A percentile compares a stretch with the other conserved stretches of the same genome.
phyloP scores from a whole-genome alignment of 345 rosid genomes.

The Lagerstroemia speciosa region DNA sequence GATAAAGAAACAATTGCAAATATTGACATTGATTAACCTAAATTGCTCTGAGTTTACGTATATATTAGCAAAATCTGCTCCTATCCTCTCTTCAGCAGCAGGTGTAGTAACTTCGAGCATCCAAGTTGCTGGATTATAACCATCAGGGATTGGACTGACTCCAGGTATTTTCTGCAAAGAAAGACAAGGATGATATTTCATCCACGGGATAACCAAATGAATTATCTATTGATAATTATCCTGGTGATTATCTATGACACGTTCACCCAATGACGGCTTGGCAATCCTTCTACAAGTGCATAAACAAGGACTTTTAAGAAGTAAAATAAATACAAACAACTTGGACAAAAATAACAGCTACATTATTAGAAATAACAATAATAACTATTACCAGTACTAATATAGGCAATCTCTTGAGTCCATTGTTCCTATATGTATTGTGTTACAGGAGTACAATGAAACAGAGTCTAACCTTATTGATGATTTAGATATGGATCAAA shows the following conservation, averaged over 20 bases:
- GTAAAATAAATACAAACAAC: background rate
- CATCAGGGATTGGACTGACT: conserved; percentile 47
- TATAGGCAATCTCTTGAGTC: too few species aligned
- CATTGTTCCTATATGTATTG: too few species aligned
- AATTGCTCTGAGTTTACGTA: conserved; percentile 48
- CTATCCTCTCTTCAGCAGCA: conserved; percentile 46
- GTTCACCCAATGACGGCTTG: too few species aligned
- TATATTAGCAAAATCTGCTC: conserved; percentile 64
- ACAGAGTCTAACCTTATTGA: background rate
- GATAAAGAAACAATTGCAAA: background rate
- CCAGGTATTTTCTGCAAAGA: conserved; percentile 45
- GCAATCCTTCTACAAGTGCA: background rate
- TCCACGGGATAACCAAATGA: background rate
- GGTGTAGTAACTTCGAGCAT: conserved; percentile 86
- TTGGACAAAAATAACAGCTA: too few species aligned
- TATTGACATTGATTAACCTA: conserved; percentile 28
- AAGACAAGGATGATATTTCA: background rate
- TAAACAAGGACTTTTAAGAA: background rate
- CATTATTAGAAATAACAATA: too few species aligned
- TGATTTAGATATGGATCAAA: background rate
- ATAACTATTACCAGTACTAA: too few species aligned
- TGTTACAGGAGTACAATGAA: too few species aligned
- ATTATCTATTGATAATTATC: background rate
- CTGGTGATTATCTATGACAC: background rate
- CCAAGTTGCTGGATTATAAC: conserved; percentile 96